Base-by-base conservation (phyloP, 108 stramenopile genomes). In the Aurantiochytrium sp. region DNA sequence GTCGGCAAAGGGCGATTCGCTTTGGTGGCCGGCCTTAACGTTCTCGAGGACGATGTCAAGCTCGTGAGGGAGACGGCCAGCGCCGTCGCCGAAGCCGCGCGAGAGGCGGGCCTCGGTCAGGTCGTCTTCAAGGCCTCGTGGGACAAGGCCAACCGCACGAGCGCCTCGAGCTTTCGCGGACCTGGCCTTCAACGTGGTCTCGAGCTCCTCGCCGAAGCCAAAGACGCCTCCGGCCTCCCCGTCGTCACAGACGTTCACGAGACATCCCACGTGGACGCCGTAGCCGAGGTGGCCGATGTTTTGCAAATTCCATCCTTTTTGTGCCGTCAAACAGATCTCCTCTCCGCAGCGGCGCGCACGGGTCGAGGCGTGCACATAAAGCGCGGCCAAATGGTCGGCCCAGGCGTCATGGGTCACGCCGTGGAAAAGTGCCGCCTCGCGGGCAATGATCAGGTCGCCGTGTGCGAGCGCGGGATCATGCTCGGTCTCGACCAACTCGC, bases 81-180 rank as follows among this genome's bases (percentile, higher is more conserved):
- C 4, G 51, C 44, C 12, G 51, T 83, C 73, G 73, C 73, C 10
- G 44, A 47, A 23, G 49, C 44, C 51, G 73, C 73, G 44, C 49
- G 49, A 5, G 49, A 83, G 73, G 73, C 51, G 8, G 73, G 73
- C 19, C 8, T 83, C 18, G 44, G 49, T n/a, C 49, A 83, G 28
- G 73, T 83, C 23, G 49, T 83, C 49, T 83, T 83, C 73, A 83
- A 83, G 51, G 73, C 73, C 49, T 83, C 73, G 18, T 83, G 73
- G 73, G 73, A 83, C 73, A 83, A 83, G 51, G 73, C 73, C 12
- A 83, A 83, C 28, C 73, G 73, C 49, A 83, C 73, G 73, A 53
- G 49, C 44, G 44, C 51, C 23, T 10, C 21, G 23, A 53, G 49
- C 49, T 83, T 83, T 4, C 73, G 73, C 51, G 73, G 73, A 0